Evolutionary conservation across 2,329 filamentous ascomycete genomes (phyloP).

Genomic region (Endoconidiophora laricicola): DNA sequence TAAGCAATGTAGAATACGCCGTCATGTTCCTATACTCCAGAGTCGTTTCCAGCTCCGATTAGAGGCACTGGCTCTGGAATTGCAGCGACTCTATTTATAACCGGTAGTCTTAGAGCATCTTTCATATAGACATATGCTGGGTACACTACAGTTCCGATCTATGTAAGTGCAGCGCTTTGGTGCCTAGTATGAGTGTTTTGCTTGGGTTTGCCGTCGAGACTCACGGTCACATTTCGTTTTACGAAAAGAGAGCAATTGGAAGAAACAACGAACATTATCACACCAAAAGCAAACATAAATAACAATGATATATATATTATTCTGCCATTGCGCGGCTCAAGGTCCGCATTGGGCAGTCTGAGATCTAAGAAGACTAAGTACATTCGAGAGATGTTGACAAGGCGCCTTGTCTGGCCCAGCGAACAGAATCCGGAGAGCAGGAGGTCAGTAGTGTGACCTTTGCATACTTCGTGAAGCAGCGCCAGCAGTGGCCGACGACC

Average conservation of each 20-base stretch:
- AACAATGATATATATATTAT: no score
- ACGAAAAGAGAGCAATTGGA: background rate
- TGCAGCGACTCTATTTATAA: slow-evolving; percentile 23
- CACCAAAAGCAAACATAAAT: background rate
- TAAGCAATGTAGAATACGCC: background rate
- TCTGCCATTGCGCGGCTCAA: no score
- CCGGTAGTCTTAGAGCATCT: slow-evolving; percentile 25
- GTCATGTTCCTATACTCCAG: slow-evolving; percentile 32
- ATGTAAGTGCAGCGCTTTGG: slow-evolving; percentile 28
- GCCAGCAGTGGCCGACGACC: no score
- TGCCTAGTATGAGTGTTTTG: slow-evolving; percentile 25
- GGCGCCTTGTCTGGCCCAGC: no score
- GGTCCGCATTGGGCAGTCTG: no score
- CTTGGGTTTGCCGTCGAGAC: slow-evolving; percentile 28
- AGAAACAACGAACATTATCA: background rate
- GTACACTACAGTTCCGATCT: slow-evolving; percentile 27
- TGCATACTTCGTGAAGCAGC: no score
- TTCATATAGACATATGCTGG: slow-evolving; percentile 27
- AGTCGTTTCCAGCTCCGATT: slow-evolving; percentile 38
- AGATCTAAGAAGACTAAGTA: no score
- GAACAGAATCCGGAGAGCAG: no score
- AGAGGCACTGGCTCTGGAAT: slow-evolving; percentile 36
- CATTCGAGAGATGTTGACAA: no score
- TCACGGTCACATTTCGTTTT: slow-evolving; percentile 19
- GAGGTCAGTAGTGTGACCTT: no score